Base-by-base conservation (phyloP, 805 yeast genomes). In the Pichia heedii region DNA sequence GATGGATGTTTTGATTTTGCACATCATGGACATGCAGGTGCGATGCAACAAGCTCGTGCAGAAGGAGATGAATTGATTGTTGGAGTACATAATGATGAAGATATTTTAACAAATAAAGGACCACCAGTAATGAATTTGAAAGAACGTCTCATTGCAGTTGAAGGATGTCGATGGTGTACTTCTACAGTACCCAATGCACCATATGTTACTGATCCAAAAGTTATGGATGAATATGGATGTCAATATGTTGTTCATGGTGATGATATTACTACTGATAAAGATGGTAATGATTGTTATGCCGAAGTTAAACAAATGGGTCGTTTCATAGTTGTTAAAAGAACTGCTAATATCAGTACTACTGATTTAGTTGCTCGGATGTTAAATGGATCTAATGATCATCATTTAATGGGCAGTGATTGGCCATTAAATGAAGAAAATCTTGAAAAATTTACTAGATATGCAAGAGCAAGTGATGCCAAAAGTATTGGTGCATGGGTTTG, bases 1-100 rank as follows among this genome's bases (percentile, higher is more conserved):
- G 98, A 93, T 61, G 98, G 98, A 0, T 93, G 98, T 60, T 93
- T 93, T 65, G 98, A 93, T 62, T 93, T 93, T 66, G 86, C 95
- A 35, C 98, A 93, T 61, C 97, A 93, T 57, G 97, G 95, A 62
- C 98, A 93, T 56, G 95, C 97, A 3, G 97, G 97, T 26, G 98
- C 97, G 19, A 79, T 93, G 76, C 65, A 85, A 44, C 98, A 93
- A 61, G 96, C 98, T 0, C 73, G 95, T 33, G 85, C 81, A 54
- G 71, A 84, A 16, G 96, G 96, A 10, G 67, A 69, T 22, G 86
- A 77, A 49, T 71, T 88, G 36, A 76, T 67, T 44, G 95, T 86
- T 12, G 98, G 98, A 1, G 85, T 93, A 19, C 98, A 93, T 62
- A 79, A 85, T 4, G 98, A 93, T 62, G 89, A 80, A 51, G 97